Evolutionary conservation across 768 basidiomycete genomes (phyloP), one percentile per base, ranked within the genome.

Genomic region (Lactarius hatsudake): DNA sequence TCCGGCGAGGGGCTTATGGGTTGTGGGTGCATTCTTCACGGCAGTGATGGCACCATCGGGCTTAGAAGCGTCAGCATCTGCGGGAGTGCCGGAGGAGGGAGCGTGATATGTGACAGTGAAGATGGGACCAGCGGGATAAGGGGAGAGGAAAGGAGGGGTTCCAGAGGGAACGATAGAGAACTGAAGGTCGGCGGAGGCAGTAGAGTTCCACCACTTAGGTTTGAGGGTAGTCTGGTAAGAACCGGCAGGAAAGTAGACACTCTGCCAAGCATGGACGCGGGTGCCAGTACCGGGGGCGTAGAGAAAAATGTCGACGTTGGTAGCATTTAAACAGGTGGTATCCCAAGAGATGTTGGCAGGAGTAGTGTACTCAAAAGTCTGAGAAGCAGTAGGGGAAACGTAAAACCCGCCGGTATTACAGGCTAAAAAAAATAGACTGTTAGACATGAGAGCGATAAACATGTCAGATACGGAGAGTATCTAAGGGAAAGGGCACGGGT

Each of bases 121-220:
- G 63, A 91, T 75, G 54, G 91, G 91, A 0, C 87, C 90, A 9
- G 86, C 86, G 30, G 88, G 85, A 45, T 86, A 75, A 51, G 79
- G 76, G 59, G 81, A 78, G 30, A 84, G 73, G 79, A 87, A 88
- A 4, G 82, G 76, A 2, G 84, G 81, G 6, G 79, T 67, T 28
- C 82, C 83, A 8, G 80, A 71, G 1, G 82, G 71, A 53, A 91
- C 80, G 72, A 92, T 87, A 57, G 78, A 75, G 64, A 93, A 73
- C 72, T 91, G 87, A 20, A 92, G 82, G 2, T 73, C 72, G 42
- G 82, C 75, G 0, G 78, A 73, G 1, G 78, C 53, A 6, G 86
- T 83, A 0, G 83, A 73, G 65, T 90, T 86, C 89, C 89, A 93
- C 90, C 90, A 92, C 23, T 81, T 78, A 1, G 90, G 86, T 64